These are phyloP conservation scores for Alternaria longipes DNA, from an alignment of 2,329 filamentous ascomycete species.

Conservation along the genomic window DNA sequence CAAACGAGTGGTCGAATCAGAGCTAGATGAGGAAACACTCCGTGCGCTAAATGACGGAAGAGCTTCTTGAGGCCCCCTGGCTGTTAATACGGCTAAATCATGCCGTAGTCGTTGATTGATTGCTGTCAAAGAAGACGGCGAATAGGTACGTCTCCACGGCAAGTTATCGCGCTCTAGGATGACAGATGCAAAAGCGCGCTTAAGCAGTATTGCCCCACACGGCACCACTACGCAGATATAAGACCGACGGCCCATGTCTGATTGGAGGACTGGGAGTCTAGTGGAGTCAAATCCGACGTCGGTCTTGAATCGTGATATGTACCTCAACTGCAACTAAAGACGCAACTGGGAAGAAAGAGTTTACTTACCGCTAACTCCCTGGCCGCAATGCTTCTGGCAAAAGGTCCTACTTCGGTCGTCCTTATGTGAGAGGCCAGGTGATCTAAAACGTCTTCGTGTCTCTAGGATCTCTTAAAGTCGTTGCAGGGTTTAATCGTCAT, in stretches of 20 bases:
- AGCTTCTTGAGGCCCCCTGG: neutral
- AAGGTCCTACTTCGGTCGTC: slow-evolving; percentile 6
- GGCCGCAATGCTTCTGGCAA: neutral
- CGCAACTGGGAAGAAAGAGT: neutral
- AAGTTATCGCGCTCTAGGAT: slow-evolving; percentile 4
- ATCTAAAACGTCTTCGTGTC: slow-evolving; percentile 1
- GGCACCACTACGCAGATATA: neutral
- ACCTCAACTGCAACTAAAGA: slow-evolving; percentile 11
- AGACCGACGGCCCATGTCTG: neutral
- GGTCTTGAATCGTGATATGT: slow-evolving; percentile 16
- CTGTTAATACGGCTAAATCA: neutral
- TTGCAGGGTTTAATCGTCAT: slow-evolving; percentile 6
- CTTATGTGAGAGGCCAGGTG: neutral
- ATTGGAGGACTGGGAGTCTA: slow-evolving; percentile 5
- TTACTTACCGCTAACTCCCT: neutral
- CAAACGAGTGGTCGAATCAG: slow-evolving; percentile 5
- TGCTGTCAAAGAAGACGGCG: neutral
- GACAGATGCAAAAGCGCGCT: slow-evolving; percentile 10
- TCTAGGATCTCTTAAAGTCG: neutral
- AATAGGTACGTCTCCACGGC: neutral
- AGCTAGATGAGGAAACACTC: slow-evolving; percentile 1
- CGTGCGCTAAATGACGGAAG: slow-evolving; percentile 1
- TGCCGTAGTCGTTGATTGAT: slow-evolving; percentile 1
- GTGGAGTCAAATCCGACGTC: slow-evolving; percentile 13
- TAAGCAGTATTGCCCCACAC: slow-evolving; percentile 6